Evolutionary conservation across 345 rosid genomes (phyloP), one percentile per base, ranked within the genome.

Genomic region (Carallia pectinifolia): DNA sequence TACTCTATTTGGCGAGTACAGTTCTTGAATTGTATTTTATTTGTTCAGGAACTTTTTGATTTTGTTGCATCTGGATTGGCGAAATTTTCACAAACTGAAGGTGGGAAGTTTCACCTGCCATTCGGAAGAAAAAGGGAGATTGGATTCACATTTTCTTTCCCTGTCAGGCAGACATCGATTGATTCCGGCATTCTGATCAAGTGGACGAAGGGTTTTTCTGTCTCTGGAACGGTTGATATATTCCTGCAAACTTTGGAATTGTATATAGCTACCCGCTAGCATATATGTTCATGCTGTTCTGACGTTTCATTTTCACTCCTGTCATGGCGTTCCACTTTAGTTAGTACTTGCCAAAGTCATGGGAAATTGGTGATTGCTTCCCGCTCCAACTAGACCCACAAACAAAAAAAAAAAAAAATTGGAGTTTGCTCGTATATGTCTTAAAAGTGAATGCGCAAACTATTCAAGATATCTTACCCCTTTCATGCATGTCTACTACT

Each of bases 141-240:
- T 54, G 98, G 97, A 9, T 90, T 93, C 74, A 89, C 98, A 6
- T 93, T 93, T 66, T 90, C 98, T 19, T 93, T 93, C 82, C 96
- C 98, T 1, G 90, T 93, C 73, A 75, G 81, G 59, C 97, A 89
- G 73, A 87, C 85, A 5, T 85, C 98, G 2, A 84, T 90, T 67
- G 89, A 87, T 70, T 87, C 98, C 2, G 96, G 98, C 16, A 81
- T 88, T 48, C 74, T 93, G 6, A 89, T 87, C 47, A 87, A 87
- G 68, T 93, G 98, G 97, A 90, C 97, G 36, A 90, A 93, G 75
- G 96, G 96, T 17, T 93, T 93, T 74, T 71, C 88, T 7, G 97
- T 90, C 70, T 86, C 95, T 19, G 97, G 97, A 73, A 87, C 96
- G 86, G 98, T 90, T 71, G 50, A 88, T 81, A 6, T 40, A 27